Evolutionary conservation across 768 basidiomycete genomes (phyloP).

Genomic region (Termitomyces sp.): DNA sequence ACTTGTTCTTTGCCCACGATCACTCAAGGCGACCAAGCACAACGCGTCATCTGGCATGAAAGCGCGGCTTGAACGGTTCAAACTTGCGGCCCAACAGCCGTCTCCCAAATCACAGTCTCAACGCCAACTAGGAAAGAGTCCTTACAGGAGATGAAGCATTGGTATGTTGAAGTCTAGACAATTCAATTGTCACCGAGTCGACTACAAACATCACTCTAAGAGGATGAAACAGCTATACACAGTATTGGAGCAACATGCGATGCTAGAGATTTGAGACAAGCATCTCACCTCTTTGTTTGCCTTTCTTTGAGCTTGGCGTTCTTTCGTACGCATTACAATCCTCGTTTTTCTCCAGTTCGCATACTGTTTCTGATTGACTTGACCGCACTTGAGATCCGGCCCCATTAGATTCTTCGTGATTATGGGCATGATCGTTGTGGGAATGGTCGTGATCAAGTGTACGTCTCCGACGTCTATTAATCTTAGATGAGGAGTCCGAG

Average conservation of each 20-base stretch:
- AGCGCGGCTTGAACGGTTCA: not conserved
- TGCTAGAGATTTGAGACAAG: not conserved
- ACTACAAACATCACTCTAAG: not conserved
- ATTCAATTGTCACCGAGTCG: not conserved
- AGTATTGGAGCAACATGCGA: not conserved
- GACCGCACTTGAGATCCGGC: slow-evolving; percentile 7
- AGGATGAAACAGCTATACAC: not conserved
- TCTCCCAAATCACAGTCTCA: not conserved
- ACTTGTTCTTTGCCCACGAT: not conserved
- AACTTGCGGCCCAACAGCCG: not conserved
- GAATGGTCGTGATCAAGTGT: slow-evolving; percentile 3
- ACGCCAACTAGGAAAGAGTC: not conserved
- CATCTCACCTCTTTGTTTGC: slow-evolving; percentile 28
- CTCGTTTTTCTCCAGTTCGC: slow-evolving; percentile 19
- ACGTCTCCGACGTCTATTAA: slow-evolving; percentile 7
- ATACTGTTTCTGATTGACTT: slow-evolving; percentile 15
- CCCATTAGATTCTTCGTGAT: not conserved
- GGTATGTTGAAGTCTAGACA: not conserved
- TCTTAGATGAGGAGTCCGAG: slow-evolving; percentile 23
- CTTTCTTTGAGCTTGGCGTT: slow-evolving; percentile 26
- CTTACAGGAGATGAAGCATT: not conserved
- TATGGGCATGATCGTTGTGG: not conserved
- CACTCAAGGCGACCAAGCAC: not conserved
- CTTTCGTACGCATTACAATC: slow-evolving; percentile 49
- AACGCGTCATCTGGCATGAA: not conserved